These are phyloP conservation scores for Boehmeria nivea DNA, from an alignment of 306 rosid species.

Conservation along the genomic window DNA sequence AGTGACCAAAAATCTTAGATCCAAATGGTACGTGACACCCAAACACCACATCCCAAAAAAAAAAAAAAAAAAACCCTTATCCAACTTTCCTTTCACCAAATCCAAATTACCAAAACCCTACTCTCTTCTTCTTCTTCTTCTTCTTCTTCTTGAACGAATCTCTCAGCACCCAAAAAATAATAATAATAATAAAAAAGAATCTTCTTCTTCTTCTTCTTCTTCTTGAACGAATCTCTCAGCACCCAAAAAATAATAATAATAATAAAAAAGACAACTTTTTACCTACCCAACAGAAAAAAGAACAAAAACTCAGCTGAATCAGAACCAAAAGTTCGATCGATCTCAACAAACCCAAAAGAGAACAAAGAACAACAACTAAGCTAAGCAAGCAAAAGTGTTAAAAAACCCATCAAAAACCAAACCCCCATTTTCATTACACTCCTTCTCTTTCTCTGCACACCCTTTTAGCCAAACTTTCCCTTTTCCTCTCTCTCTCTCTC, in stretches of 20 bases:
- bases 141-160: slow-evolving; percentile 22
- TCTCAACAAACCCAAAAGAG: slow-evolving; percentile 36
- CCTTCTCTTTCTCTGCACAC: slow-evolving; percentile 20
- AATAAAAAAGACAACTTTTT: not conserved
- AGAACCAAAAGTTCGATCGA: slow-evolving; percentile 56
- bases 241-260: not conserved
- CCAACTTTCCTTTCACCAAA: slow-evolving; percentile 6
- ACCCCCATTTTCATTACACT: slow-evolving; percentile 20
- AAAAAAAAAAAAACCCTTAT: slow-evolving; percentile 6
- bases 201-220: not conserved
- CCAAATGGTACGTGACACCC: slow-evolving; percentile 52
- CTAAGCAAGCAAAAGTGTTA: not conserved
- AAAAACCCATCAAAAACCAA: slow-evolving; percentile 27
- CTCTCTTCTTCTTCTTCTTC: too few species aligned
- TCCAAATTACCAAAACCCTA: slow-evolving; percentile 30
- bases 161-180: slow-evolving; percentile 3
- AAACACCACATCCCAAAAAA: slow-evolving; percentile 38
- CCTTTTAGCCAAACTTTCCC: slow-evolving; percentile 23
- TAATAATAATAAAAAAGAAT: too few species aligned
- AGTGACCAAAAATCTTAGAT: slow-evolving; percentile 63
- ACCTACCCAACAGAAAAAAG: not conserved
- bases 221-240: slow-evolving; percentile 24
- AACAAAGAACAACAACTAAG: not conserved
- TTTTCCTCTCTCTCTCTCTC: slow-evolving; percentile 25
- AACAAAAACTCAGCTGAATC: slow-evolving; percentile 13